phyloP scores from a whole-genome alignment of 2,329 filamentous ascomycete species.

The Sarocladium brachiariae region DNA sequence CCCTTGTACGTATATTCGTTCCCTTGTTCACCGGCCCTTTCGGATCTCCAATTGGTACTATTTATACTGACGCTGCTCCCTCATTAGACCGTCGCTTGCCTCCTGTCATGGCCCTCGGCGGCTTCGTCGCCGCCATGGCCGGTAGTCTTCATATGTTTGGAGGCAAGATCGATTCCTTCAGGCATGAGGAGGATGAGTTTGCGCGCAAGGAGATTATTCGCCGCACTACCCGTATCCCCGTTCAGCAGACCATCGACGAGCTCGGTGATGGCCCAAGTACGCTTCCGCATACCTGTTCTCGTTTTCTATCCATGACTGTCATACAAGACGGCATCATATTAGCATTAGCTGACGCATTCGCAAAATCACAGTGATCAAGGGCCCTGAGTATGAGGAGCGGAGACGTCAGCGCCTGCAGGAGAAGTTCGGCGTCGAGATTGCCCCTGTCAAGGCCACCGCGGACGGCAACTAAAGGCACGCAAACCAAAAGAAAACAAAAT shows the following conservation, averaged over 20 bases:
- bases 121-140: conserved; percentile 47
- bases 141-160: conserved; percentile 63
- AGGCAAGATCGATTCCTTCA: conserved; percentile 45
- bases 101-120: conserved; percentile 61
- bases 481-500: conserved; percentile 6
- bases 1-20: conserved; percentile 41
- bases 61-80: not conserved
- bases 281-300: conserved; percentile 17
- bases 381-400: conserved; percentile 77
- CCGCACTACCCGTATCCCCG: conserved; percentile 65
- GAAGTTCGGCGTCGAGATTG: conserved; percentile 81
- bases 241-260: conserved; percentile 72
- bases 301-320: no score
- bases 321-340: no score
- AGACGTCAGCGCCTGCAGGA: conserved; percentile 75
- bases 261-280: conserved; percentile 83
- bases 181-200: conserved; percentile 60
- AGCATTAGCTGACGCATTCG: not conserved
- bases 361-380: conserved; percentile 68
- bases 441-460: conserved; percentile 50
- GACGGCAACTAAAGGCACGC: conserved; percentile 31
- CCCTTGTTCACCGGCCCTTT: not conserved
- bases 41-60: not conserved
- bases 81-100: conserved; percentile 50
- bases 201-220: conserved; percentile 68